phyloP scores from a whole-genome alignment of 768 basidiomycete species.

The Naganishia kalamii region DNA sequence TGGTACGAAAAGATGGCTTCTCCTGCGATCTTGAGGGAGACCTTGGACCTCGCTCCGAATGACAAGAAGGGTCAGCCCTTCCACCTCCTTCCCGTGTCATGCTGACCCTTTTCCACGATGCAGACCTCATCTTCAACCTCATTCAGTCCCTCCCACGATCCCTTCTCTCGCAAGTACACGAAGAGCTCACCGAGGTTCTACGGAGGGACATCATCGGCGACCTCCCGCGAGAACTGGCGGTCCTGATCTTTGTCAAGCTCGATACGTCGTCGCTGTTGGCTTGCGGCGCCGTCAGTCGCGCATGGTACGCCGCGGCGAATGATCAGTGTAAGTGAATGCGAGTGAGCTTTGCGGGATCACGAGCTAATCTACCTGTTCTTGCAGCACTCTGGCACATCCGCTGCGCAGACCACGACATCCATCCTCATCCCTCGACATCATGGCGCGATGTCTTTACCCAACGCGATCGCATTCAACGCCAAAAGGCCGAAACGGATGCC shows the following conservation, averaged over 20 bases:
- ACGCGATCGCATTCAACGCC: constrained; percentile 15
- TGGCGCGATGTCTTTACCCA: constrained; percentile 23
- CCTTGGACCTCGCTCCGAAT: background rate
- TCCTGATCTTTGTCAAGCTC: constrained; percentile 18
- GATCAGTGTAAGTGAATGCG: constrained; percentile 15
- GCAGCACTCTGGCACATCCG: constrained; percentile 20
- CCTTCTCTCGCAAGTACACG: constrained; percentile 17
- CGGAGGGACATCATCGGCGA: constrained; percentile 23
- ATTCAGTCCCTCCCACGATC: constrained; percentile 17
- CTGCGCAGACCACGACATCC: constrained; percentile 8
- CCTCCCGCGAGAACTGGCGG: constrained; percentile 19
- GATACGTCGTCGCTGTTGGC: constrained; percentile 14
- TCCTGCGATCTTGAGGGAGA: background rate
- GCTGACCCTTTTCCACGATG: background rate
- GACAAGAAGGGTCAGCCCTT: constrained; percentile 3
- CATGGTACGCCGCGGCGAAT: constrained; percentile 20
- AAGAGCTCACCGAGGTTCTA: constrained; percentile 9
- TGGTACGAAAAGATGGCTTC: no score
- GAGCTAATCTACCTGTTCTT: background rate
- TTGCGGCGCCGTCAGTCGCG: constrained; percentile 14
- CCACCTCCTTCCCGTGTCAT: background rate
- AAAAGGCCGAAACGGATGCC: constrained; percentile 10
- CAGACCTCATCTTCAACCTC: constrained; percentile 22
- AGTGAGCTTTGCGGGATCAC: background rate
- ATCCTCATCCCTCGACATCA: constrained; percentile 18